Percentiles rank a stretch among this genome's conserved stretches.
Conservation (phyloP, 2,329 filamentous ascomycete genomes). For the Colletotrichum trifolii region DNA sequence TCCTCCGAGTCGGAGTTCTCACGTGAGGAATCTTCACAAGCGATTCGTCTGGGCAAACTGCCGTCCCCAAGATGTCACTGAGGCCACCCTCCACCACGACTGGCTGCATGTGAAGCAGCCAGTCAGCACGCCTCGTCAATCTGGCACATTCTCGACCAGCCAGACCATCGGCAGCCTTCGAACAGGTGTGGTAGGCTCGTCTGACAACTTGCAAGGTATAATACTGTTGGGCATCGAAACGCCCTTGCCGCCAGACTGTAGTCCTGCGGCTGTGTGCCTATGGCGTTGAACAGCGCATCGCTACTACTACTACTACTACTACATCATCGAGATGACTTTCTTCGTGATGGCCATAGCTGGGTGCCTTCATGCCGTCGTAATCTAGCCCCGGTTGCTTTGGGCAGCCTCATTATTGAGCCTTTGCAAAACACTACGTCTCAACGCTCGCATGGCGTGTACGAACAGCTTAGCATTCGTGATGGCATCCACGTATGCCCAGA, state of each 20-base stretch:
- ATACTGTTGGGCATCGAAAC: conserved; percentile 62
- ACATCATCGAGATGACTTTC: background rate
- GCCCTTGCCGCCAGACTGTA: conserved; percentile 56
- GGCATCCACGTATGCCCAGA: background rate
- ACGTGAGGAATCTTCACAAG: background rate
- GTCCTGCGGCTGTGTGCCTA: conserved; percentile 38
- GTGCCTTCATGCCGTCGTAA: background rate
- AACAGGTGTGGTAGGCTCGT: conserved; percentile 43
- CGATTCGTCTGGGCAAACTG: conserved; percentile 1
- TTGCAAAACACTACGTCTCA: conserved; percentile 3
- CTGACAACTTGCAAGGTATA: conserved; percentile 47
- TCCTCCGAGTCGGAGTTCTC: background rate
- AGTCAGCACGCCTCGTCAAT: conserved; percentile 36
- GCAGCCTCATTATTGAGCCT: conserved; percentile 3
- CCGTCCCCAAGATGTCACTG: background rate
- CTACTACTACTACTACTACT: conserved; percentile 15
- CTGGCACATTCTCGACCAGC: conserved; percentile 30
- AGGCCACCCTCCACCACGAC: conserved; percentile 23
- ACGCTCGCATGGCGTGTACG: conserved; percentile 8
- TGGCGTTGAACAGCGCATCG: conserved; percentile 60
- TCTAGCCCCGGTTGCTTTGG: background rate
- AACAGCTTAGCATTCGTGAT: conserved; percentile 8
- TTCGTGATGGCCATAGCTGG: conserved; percentile 4
- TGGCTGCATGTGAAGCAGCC: conserved; percentile 37
- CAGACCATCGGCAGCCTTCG: conserved; percentile 23